Percentiles rank a stretch among this genome's conserved stretches.
phyloP scores from a whole-genome alignment of 2,329 filamentous ascomycete genomes.

The Conoideocrella luteorostrata region DNA sequence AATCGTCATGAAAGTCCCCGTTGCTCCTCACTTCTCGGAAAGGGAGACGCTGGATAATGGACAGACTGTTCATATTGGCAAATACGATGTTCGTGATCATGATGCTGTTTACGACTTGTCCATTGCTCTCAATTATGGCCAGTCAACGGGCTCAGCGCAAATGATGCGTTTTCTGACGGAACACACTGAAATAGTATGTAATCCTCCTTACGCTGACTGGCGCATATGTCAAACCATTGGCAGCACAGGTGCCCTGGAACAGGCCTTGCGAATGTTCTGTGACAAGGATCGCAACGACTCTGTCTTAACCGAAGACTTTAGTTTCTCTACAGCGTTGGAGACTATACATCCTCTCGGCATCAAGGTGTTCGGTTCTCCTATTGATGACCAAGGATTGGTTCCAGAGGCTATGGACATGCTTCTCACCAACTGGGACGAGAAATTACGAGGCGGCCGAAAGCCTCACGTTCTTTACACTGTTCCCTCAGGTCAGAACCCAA shows the following conservation, averaged over 20 bases:
- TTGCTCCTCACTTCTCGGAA: conserved; percentile 63
- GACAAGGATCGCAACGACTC: conserved; percentile 63
- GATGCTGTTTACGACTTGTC: conserved; percentile 61
- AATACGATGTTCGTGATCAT: conserved; percentile 70
- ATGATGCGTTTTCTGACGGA: conserved; percentile 87
- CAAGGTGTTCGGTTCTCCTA: conserved; percentile 41
- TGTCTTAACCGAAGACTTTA: conserved; percentile 84
- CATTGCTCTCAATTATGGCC: conserved; percentile 88
- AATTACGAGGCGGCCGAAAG: conserved; percentile 36
- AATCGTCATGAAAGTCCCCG: conserved; percentile 67
- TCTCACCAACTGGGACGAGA: conserved; percentile 43
- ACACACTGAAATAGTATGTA: conserved; percentile 86
- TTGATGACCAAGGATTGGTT: conserved; percentile 49
- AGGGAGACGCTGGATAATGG: conserved; percentile 56
- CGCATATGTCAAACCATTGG: conserved; percentile 75
- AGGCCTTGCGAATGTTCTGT: conserved; percentile 75
- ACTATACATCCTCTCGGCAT: conserved; percentile 49
- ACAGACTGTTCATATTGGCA: conserved; percentile 60
- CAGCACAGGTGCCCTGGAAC: conserved; percentile 79
- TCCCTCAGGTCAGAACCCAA: conserved; percentile 82
- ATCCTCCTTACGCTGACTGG: conserved; percentile 89
- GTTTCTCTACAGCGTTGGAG: conserved; percentile 68
- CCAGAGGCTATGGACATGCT: conserved; percentile 47
- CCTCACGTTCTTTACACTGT: conserved; percentile 55
- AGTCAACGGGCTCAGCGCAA: conserved; percentile 79